Evolutionary conservation across 2,329 filamentous ascomycete genomes (phyloP).

Genomic region (Exserohilum turcica): DNA sequence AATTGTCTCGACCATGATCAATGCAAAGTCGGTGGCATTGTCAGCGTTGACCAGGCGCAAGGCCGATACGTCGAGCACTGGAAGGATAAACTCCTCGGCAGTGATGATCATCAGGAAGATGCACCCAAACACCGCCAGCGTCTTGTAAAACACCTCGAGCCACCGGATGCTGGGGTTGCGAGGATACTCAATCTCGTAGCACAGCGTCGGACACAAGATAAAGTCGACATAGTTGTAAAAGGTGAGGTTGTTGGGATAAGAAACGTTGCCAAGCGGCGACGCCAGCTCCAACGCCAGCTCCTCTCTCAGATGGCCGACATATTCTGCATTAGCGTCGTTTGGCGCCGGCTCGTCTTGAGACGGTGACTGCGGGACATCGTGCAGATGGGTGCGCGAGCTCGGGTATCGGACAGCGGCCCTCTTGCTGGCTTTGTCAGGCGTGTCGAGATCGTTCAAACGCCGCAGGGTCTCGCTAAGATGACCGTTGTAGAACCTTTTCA

Average conservation of each 20-base stretch:
- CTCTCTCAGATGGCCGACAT: slow-evolving; percentile 73
- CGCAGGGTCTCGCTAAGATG: slow-evolving; percentile 87
- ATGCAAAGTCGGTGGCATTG: slow-evolving; percentile 67
- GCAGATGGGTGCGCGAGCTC: slow-evolving; percentile 54
- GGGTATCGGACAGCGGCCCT: slow-evolving; percentile 78
- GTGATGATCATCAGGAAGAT: slow-evolving; percentile 92
- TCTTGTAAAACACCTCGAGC: slow-evolving; percentile 81
- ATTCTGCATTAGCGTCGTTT: slow-evolving; percentile 41
- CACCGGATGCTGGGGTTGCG: slow-evolving; percentile 76
- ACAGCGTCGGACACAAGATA: slow-evolving; percentile 89
- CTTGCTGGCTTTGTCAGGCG: slow-evolving; percentile 70
- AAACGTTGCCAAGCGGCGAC: slow-evolving; percentile 85
- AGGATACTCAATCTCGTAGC: slow-evolving; percentile 97
- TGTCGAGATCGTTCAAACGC: slow-evolving; percentile 78
- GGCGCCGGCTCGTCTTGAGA: slow-evolving; percentile 51
- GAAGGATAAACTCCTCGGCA: slow-evolving; percentile 93
- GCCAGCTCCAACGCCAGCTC: slow-evolving; percentile 90
- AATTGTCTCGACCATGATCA: slow-evolving; percentile 88
- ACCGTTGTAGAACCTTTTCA: slow-evolving; percentile 81
- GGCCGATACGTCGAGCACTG: slow-evolving; percentile 79
- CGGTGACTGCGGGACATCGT: slow-evolving; percentile 56
- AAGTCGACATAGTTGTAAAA: slow-evolving; percentile 83
- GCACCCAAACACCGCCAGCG: slow-evolving; percentile 89
- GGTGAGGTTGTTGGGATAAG: slow-evolving; percentile 88
- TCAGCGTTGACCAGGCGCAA: slow-evolving; percentile 55